A percentile compares a stretch with the other conserved stretches of the same genome.
These are phyloP conservation scores for Santalum album DNA, from an alignment of 164 flowering plant genomes.

Conservation along the genomic window DNA sequence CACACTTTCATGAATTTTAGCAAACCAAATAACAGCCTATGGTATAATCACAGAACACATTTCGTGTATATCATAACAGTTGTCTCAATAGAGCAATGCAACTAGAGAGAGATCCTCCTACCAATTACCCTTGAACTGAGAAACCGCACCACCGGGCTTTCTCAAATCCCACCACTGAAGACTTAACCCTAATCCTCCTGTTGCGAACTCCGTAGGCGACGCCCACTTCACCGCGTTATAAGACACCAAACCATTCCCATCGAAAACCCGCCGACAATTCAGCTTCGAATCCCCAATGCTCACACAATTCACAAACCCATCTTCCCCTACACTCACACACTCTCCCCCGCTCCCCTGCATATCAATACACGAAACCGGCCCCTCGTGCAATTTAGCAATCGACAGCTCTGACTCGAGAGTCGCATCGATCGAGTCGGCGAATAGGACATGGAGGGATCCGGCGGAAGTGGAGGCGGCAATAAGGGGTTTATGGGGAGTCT, in stretches of 20 bases:
- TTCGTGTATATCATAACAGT: too few species aligned
- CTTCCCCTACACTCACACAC: slow-evolving; percentile 67
- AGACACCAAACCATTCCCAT: slow-evolving; percentile 63
- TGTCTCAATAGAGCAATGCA: too few species aligned
- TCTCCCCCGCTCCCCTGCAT: slow-evolving; percentile 40
- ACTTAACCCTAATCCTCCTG: slow-evolving; percentile 72
- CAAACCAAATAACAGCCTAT: too few species aligned
- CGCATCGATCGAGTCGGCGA: slow-evolving; percentile 20
- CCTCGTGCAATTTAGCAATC: slow-evolving; percentile 35
- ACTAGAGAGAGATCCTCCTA: too few species aligned
- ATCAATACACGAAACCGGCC: slow-evolving; percentile 50
- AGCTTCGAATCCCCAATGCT: slow-evolving; percentile 25
- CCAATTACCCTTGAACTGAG: slow-evolving; percentile 67
- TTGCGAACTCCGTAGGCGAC: slow-evolving; percentile 73
- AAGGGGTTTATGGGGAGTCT: slow-evolving; percentile 33
- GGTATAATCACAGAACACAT: too few species aligned
- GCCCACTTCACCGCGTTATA: slow-evolving; percentile 76
- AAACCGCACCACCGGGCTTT: slow-evolving; percentile 61
- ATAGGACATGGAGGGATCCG: slow-evolving; percentile 51
- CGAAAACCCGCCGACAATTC: slow-evolving; percentile 36
- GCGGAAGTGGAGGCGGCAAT: slow-evolving; percentile 53
- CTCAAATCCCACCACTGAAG: slow-evolving; percentile 95
- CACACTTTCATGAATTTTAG: too few species aligned
- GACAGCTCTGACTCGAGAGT: slow-evolving; percentile 28
- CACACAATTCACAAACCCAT: slow-evolving; percentile 76